phyloP scores from a whole-genome alignment of 176 grass and related monocot species.

The Coix lacrymajobi region DNA sequence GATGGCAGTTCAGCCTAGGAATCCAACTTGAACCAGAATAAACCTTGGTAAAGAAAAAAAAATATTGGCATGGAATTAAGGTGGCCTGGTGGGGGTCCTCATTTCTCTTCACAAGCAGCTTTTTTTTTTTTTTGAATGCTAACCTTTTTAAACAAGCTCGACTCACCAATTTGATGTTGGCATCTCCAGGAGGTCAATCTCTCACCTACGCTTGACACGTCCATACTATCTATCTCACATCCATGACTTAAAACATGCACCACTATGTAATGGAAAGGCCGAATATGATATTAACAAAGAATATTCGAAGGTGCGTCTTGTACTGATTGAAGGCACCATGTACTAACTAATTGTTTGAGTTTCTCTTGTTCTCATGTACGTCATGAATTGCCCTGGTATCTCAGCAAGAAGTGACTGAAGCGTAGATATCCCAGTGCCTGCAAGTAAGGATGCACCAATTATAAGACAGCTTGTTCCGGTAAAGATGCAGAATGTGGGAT shows the following conservation, averaged over 20 bases:
- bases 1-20: not conserved
- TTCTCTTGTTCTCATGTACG: slow-evolving; percentile 94
- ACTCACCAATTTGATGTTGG: not conserved
- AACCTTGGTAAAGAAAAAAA: not conserved
- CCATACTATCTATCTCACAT: not conserved
- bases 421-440: slow-evolving; percentile 65
- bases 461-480: slow-evolving; percentile 1
- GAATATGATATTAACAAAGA: slow-evolving; percentile 24
- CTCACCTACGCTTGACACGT: not conserved
- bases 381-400: slow-evolving; percentile 91
- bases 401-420: slow-evolving; percentile 94
- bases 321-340: slow-evolving; percentile 9
- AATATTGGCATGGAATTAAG: not conserved
- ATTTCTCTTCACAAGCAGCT: not conserved
- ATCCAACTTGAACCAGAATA: not conserved
- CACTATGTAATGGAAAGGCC: not conserved
- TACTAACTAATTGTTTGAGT: slow-evolving; percentile 44
- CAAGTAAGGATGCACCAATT: slow-evolving; percentile 15
- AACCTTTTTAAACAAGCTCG: not conserved
- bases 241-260: slow-evolving; percentile 19
- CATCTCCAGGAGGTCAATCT: slow-evolving; percentile 7
- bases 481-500: not conserved
- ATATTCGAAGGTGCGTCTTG: not conserved
- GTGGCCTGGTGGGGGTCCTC: not conserved
- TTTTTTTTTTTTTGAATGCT: not conserved